Percentiles rank a stretch among this genome's conserved stretches.
Conservation (phyloP, 2,329 filamentous ascomycete species). For the Cladosporium sp. region DNA sequence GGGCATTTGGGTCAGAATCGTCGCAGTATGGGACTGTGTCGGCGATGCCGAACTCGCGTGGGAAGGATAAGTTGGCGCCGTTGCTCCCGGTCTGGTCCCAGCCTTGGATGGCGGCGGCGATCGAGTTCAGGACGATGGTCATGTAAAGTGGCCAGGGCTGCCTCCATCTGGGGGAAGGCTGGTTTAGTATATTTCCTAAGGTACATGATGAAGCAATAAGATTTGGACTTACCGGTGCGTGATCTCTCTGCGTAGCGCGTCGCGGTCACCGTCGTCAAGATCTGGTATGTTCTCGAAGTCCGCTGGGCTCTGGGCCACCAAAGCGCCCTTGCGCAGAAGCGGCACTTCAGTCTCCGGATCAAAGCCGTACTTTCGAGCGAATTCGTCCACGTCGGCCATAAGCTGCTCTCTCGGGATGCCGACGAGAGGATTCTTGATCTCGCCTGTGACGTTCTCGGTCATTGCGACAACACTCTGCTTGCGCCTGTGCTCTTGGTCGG, state of each 20-base stretch:
- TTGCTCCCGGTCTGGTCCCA: constrained; percentile 53
- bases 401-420: constrained; percentile 55
- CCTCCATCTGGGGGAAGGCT: constrained; percentile 47
- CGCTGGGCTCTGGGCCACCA: constrained; percentile 69
- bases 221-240: constrained; percentile 51
- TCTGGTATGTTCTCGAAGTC: constrained; percentile 63
- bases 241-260: constrained; percentile 60
- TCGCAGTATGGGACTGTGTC: constrained; percentile 27
- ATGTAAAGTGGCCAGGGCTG: constrained; percentile 62
- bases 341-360: constrained; percentile 39
- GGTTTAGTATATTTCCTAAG: not conserved
- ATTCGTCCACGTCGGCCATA: constrained; percentile 59
- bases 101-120: constrained; percentile 67
- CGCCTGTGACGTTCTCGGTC: constrained; percentile 36
- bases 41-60: constrained; percentile 53
- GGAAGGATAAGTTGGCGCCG: constrained; percentile 62
- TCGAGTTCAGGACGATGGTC: constrained; percentile 67
- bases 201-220: not conserved
- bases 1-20: not conserved
- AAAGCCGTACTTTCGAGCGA: constrained; percentile 61
- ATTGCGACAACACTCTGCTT: constrained; percentile 21
- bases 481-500: constrained; percentile 7
- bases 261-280: constrained; percentile 60
- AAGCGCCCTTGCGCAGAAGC: constrained; percentile 66
- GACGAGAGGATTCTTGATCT: constrained; percentile 57